A percentile compares a stretch with the other conserved stretches of the same genome.
Evolutionary conservation across 192 early-diverging fungal species (phyloP).

Genomic region (Oehlia diaphana): DNA sequence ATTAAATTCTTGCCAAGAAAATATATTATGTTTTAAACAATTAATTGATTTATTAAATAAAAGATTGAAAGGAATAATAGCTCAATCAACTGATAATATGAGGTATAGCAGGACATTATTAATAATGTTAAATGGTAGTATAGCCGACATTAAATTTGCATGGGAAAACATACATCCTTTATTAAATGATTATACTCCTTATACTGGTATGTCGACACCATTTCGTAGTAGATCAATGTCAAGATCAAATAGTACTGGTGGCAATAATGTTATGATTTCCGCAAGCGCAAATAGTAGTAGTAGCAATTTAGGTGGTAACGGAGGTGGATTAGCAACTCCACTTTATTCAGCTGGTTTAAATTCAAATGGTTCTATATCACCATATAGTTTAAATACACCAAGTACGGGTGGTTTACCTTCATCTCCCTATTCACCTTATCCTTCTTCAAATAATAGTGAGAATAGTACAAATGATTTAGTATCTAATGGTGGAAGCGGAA

Average conservation of each 20-base stretch:
- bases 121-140: constrained; percentile 44
- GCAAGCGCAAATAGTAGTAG: neutral
- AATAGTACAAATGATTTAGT: constrained; percentile 8
- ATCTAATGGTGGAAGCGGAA: neutral
- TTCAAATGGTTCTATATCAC: constrained; percentile 1
- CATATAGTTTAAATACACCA: neutral
- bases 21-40: constrained; percentile 35
- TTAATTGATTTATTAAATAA: constrained; percentile 40
- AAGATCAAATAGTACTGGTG: constrained; percentile 31
- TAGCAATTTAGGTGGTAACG: neutral
- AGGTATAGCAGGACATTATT: constrained; percentile 42
- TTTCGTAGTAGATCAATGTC: constrained; percentile 27
- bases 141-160: constrained; percentile 44
- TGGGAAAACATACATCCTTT: constrained; percentile 45
- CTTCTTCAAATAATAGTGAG: constrained; percentile 17
- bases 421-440: constrained; percentile 25
- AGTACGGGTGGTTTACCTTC: constrained; percentile 31
- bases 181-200: constrained; percentile 34
- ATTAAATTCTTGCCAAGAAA: constrained; percentile 36
- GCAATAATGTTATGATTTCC: neutral
- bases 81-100: constrained; percentile 36
- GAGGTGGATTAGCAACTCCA: neutral
- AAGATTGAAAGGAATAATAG: constrained; percentile 34
- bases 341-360: constrained; percentile 18
- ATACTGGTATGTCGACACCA: constrained; percentile 18